Conservation (phyloP, 2,329 filamentous ascomycete species). For the Zasmidium citrigriseum region DNA sequence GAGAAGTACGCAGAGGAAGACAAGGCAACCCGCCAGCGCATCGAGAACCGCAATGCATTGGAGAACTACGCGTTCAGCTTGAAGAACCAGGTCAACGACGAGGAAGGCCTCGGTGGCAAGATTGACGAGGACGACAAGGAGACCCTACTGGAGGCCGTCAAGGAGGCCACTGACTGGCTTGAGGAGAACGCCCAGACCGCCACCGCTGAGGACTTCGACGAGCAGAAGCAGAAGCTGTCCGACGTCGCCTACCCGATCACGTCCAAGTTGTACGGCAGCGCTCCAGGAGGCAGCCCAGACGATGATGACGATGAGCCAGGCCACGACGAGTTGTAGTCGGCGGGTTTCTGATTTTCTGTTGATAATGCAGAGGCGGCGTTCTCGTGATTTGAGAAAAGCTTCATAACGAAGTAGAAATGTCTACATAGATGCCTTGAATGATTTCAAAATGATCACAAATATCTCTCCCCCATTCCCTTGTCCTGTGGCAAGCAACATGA, state of each 20-base stretch:
- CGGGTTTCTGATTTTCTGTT: conserved; percentile 2
- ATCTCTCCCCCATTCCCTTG: background rate
- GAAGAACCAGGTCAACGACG: conserved; percentile 98
- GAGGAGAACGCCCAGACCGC: conserved; percentile 90
- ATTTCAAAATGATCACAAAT: background rate
- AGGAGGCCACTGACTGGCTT: conserved; percentile 96
- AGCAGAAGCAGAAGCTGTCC: conserved; percentile 99
- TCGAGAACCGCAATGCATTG: conserved; percentile 91
- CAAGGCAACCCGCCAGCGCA: conserved; percentile 95
- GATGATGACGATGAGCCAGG: conserved; percentile 64
- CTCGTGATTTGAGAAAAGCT: conserved; percentile 4
- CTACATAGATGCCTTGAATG: conserved; percentile 22
- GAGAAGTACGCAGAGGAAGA: conserved; percentile 99
- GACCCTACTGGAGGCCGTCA: conserved; percentile 89
- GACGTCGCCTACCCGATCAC: conserved; percentile 98
- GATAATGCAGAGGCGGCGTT: conserved; percentile 16
- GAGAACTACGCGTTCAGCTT: conserved; percentile 99
- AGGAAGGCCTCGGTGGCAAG: conserved; percentile 96
- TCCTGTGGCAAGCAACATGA: background rate
- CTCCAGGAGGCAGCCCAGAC: conserved; percentile 58
- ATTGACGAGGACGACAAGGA: conserved; percentile 99
- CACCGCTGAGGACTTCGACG: conserved; percentile 91
- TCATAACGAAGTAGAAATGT: conserved; percentile 11
- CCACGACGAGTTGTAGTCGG: conserved; percentile 52
- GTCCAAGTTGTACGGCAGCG: conserved; percentile 81